Base-by-base conservation (phyloP, 1,284 basidiomycete genomes). In the Ganoderma leucocontextum region DNA sequence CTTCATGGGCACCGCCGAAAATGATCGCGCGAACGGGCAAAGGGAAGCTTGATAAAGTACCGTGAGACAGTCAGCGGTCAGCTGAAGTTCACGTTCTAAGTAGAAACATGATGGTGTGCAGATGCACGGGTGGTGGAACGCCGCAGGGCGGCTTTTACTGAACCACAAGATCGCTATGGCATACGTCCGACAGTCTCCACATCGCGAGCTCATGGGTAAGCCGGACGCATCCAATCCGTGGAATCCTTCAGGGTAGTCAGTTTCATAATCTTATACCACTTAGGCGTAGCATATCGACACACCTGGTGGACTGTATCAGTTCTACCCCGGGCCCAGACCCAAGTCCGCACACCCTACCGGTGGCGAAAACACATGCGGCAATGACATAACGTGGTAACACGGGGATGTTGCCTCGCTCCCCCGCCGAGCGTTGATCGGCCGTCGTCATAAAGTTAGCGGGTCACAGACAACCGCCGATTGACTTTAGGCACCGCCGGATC, bases 401-500 rank as follows among this genome's bases (percentile, higher is more conserved):
- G 17, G n/a, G 19, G 57, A 60, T 57, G 63, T 19, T 58, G 44
- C 49, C 22, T 39, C 39, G 10, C 39, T 39, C 36, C 15, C 36
- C 60, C n/a, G 62, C 63, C 53, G 25, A 10, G 35, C 19, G 67
- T 22, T 25, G 61, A 70, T 70, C 67, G 63, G 44, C 69, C 53
- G 61, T 13, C 22, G 55, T 44, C 42, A 55, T 44, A 52, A 38
- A 47, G 25, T 70, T 55, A 73, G 29, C 70, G 72, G 52, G 70
- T 66, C 52, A 73, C 47, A 35, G 70, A 73, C 62, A 70, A 65
- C 67, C 72, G 70, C 76, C 80, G 86, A 77, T 88, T 86, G 64
- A 91, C 81, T 80, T 87, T 89, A 60, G 90, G 90, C 70, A 88
- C 82, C 41, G 88, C 88, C 39, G 86, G 85, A 74, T 89, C 88